Conservation (phyloP, 176 grass and related monocot species). For the Metroxylon sagu region DNA sequence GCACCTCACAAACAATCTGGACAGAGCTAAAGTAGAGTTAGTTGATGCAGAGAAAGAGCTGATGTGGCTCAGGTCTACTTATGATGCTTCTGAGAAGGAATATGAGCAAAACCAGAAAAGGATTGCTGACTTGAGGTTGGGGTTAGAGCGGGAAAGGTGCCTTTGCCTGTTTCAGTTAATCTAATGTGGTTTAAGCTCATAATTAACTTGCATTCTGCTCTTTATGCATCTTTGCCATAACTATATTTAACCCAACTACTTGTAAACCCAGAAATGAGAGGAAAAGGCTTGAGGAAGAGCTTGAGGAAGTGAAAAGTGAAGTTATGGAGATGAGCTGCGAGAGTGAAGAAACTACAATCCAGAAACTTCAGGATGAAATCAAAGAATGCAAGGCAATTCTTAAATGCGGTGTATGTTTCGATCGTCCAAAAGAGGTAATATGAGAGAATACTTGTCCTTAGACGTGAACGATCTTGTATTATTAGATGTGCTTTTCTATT, state of each 20-base stretch:
- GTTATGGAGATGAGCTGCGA: slow-evolving; percentile 71
- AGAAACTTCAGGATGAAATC: slow-evolving; percentile 90
- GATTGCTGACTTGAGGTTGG: slow-evolving; percentile 53
- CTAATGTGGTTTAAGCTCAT: slow-evolving; percentile 4
- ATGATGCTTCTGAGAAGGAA: slow-evolving; percentile 68
- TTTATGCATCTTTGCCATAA: background rate
- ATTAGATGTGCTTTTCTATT: too few species aligned
- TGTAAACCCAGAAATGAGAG: slow-evolving; percentile 63
- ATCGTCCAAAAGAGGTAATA: slow-evolving; percentile 92
- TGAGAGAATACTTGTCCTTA: too few species aligned
- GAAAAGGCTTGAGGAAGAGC: slow-evolving; percentile 73
- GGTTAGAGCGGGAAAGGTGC: slow-evolving; percentile 83
- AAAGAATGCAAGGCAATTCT: slow-evolving; percentile 97
- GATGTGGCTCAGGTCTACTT: slow-evolving; percentile 67
- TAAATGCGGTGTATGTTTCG: slow-evolving; percentile 90
- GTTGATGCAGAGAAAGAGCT: slow-evolving; percentile 73
- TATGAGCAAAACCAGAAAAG: slow-evolving; percentile 76
- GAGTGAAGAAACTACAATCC: slow-evolving; percentile 68
- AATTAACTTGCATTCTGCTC: slow-evolving; percentile 1
- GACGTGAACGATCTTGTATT: too few species aligned
- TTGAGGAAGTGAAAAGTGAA: slow-evolving; percentile 71
- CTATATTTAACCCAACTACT: slow-evolving; percentile 11
- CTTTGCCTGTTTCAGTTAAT: slow-evolving; percentile 18
- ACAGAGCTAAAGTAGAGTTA: slow-evolving; percentile 54
- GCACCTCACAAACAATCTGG: slow-evolving; percentile 53